These are phyloP conservation scores for Daldinia loculata DNA, from an alignment of 495 filamentous ascomycete species.

Conservation along the genomic window DNA sequence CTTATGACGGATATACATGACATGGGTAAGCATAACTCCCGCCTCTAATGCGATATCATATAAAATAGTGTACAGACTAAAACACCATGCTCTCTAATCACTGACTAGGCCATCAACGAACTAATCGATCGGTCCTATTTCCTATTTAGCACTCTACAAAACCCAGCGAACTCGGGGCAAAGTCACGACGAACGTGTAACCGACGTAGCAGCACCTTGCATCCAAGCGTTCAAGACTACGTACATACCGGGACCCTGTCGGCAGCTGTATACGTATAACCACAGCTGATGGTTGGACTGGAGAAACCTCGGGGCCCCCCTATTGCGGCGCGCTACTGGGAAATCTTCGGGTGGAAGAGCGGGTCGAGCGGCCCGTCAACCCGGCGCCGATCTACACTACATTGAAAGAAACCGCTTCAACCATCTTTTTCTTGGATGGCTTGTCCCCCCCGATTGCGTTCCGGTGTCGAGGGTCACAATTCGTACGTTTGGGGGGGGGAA, in stretches of 20 bases:
- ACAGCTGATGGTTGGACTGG: slow-evolving; percentile 28
- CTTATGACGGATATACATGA: background rate
- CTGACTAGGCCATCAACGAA: background rate
- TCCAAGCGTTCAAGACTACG: background rate
- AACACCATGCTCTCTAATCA: background rate
- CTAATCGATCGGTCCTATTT: slow-evolving; percentile 1
- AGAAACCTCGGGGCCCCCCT: slow-evolving; percentile 28
- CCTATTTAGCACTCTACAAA: background rate
- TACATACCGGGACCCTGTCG: background rate
- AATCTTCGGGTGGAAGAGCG: slow-evolving; percentile 25
- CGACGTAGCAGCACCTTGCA: slow-evolving; percentile 4
- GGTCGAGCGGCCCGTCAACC: slow-evolving; percentile 28
- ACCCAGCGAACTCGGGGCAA: background rate
- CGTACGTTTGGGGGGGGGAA: slow-evolving; percentile 20
- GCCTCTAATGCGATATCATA: background rate
- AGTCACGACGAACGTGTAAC: background rate
- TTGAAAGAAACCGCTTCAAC: slow-evolving; percentile 25
- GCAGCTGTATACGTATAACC: background rate
- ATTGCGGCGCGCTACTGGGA: slow-evolving; percentile 26
- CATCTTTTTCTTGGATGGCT: background rate
- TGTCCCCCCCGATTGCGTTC: slow-evolving; percentile 29
- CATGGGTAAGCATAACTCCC: background rate
- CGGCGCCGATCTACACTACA: slow-evolving; percentile 38
- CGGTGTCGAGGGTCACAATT: slow-evolving; percentile 38
- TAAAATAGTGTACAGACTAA: background rate